A percentile compares a stretch with the other conserved stretches of the same genome.
Conservation (phyloP, 768 basidiomycete genomes). For the Trametes cubensis region DNA sequence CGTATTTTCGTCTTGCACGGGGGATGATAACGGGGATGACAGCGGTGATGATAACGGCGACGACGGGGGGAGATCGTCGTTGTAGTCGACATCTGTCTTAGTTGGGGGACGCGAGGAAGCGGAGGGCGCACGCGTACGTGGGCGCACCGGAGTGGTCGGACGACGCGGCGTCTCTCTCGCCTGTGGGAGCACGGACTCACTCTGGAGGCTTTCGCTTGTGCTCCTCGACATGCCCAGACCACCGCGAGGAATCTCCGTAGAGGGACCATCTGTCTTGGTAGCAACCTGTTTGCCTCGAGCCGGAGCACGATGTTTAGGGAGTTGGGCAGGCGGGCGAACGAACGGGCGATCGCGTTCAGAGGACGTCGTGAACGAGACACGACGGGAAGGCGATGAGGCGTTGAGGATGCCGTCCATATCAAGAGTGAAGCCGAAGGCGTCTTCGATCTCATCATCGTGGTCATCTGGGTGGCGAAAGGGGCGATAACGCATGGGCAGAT, state of each 20-base stretch:
- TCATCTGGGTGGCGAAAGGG: constrained; percentile 17
- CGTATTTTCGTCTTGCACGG: not conserved
- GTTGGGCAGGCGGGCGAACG: constrained; percentile 17
- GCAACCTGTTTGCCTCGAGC: not conserved
- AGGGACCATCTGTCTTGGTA: not conserved
- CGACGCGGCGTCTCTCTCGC: not conserved
- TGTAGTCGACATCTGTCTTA: not conserved
- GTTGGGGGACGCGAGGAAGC: not conserved
- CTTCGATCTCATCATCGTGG: constrained; percentile 23
- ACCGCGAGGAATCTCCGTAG: constrained; percentile 4
- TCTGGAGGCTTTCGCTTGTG: not conserved
- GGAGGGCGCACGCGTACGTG: constrained; percentile 9
- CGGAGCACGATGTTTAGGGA: not conserved
- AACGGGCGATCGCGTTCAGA: constrained; percentile 28
- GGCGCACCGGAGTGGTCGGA: constrained; percentile 13
- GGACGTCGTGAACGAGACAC: constrained; percentile 27
- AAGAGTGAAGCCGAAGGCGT: constrained; percentile 12
- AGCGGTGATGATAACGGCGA: constrained; percentile 14
- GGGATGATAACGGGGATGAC: constrained; percentile 17
- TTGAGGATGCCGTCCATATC: constrained; percentile 16
- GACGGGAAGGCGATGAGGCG: constrained; percentile 19
- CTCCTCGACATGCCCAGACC: not conserved
- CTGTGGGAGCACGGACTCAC: constrained; percentile 2
- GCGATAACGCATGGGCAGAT: constrained; percentile 16
- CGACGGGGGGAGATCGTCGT: constrained; percentile 17